Evolutionary conservation across 2,329 filamentous ascomycete species (phyloP), one percentile per base, ranked within the genome.

Genomic region (Tolypocladium endophyticum): DNA sequence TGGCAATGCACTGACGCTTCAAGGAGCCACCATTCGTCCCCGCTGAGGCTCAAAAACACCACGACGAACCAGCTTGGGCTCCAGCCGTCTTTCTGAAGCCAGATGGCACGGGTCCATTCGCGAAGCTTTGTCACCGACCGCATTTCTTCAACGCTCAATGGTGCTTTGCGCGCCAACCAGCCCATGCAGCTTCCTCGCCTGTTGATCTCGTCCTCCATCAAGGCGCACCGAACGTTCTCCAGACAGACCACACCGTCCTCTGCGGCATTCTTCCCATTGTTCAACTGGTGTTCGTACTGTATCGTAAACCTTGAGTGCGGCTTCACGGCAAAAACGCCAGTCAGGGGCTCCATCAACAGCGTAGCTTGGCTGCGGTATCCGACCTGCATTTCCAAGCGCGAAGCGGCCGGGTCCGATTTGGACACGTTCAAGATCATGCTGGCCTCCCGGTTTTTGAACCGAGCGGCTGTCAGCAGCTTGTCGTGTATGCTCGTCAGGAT

Each of bases 21-120:
- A 58, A 90, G 77, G 61, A 92, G 76, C 85, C 87, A 92, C 89
- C 90, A 96, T 62, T 81, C 81, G 69, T 94, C 89, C 58, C 90
- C 89, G 67, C 81, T 80, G 68, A 89, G 79, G 69, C 87, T 86
- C 70, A 91, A 80, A 58, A 85, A 85, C 54, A 88, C 81, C 64
- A 87, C 86, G 45, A 95, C 75, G 63, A 87, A 84, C 89, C 90
- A 96, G 58, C 82, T 77, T 18, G 81, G 70, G 12, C 79, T 80
- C 90, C 92, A 96, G n/a, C 83, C 85, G 60, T 78, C 77, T 66
- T 86, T 87, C 66, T 81, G 84, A 63, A 95, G 86, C 75, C 92
- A 89, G 20, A 86, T 77, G 41, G 83, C 78, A 60, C 87, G 84
- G 61, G 86, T 80, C 57, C 85, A 77, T 58, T 88, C 84, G 45